Evolutionary conservation across 164 flowering plant species (phyloP).

Genomic region (Sextonia rubra): DNA sequence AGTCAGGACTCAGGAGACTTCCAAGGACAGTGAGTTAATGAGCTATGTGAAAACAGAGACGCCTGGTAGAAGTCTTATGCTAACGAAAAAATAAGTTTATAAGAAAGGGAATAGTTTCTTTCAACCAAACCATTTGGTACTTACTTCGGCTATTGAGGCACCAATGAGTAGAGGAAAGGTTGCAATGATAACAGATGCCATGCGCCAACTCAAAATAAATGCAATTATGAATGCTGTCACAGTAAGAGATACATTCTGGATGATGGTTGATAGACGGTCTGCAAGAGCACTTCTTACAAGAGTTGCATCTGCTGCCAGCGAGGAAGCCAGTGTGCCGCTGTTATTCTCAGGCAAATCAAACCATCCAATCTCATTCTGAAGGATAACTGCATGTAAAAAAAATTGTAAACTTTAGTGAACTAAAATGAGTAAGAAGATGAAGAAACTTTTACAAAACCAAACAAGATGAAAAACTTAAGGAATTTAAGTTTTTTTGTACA

Average conservation of each 20-base stretch:
- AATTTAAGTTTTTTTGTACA: neutral
- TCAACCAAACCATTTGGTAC: neutral
- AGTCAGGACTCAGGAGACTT: neutral
- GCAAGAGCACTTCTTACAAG: constrained; percentile 61
- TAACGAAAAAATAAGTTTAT: neutral
- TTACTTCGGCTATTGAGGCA: constrained; percentile 65
- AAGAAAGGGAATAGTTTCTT: neutral
- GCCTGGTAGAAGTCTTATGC: neutral
- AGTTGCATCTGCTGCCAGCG: constrained; percentile 67
- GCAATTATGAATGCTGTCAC: constrained; percentile 61
- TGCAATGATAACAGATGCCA: constrained; percentile 56
- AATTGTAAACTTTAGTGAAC: neutral
- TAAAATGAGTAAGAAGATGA: neutral
- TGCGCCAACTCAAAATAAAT: constrained; percentile 61
- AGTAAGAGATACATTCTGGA: constrained; percentile 64
- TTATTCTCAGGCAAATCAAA: constrained; percentile 71
- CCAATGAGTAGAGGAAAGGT: constrained; percentile 64
- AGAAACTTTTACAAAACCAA: neutral
- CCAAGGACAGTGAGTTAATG: neutral
- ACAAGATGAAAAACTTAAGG: no score
- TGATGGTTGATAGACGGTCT: constrained; percentile 61
- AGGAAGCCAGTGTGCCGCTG: constrained; percentile 47
- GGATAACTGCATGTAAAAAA: constrained; percentile 52
- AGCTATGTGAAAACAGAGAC: neutral
- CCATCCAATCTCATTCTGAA: constrained; percentile 80